Percentiles rank a stretch among this genome's conserved stretches.
Evolutionary conservation across 768 basidiomycete genomes (phyloP).

Genomic region (Mrakia frigida): DNA sequence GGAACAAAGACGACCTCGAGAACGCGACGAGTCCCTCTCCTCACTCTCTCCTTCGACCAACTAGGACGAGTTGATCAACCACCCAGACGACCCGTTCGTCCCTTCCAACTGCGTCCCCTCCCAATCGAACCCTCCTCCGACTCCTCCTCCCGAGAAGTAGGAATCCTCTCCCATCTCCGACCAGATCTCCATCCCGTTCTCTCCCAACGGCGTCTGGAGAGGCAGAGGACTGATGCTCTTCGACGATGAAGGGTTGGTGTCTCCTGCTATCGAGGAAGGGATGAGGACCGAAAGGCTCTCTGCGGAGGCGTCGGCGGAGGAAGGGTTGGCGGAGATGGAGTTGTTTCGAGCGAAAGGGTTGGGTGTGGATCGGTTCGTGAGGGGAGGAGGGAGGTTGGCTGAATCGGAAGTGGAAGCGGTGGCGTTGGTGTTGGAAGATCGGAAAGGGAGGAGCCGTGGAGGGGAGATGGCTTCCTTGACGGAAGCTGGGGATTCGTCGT

Average conservation of each 20-base stretch:
- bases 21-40: not conserved
- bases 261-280: not conserved
- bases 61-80: slow-evolving; percentile 9
- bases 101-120: not conserved
- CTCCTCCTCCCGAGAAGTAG: not conserved
- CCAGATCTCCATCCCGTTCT: slow-evolving; percentile 7
- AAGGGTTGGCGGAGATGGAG: not conserved
- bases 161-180: slow-evolving; percentile 3
- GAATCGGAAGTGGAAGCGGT: not conserved
- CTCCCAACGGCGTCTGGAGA: slow-evolving; percentile 14
- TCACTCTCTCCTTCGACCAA: not conserved
- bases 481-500: slow-evolving; percentile 27
- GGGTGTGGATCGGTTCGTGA: not conserved
- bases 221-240: slow-evolving; percentile 4
- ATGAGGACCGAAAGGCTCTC: not conserved
- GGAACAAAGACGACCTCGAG: too few species aligned
- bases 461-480: slow-evolving; percentile 29
- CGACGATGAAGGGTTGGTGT: not conserved
- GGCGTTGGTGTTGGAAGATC: not conserved
- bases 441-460: not conserved
- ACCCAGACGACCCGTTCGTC: not conserved
- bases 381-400: not conserved
- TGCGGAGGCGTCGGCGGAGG: not conserved
- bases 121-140: not conserved
- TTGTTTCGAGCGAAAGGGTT: not conserved